Base-by-base conservation (phyloP, 129 eudicot genomes). In the Flaveria robusta region DNA sequence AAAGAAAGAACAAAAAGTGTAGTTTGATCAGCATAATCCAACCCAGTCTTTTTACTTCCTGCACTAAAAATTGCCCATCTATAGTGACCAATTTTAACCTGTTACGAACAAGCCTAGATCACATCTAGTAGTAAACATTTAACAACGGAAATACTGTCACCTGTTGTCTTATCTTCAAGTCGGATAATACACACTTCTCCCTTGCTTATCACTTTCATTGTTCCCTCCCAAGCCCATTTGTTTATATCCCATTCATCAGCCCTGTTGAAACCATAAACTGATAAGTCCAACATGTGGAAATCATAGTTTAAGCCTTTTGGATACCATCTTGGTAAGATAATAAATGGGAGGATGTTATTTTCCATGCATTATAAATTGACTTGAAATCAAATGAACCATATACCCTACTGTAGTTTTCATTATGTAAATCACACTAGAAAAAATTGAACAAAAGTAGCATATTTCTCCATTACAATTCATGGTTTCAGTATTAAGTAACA, bases 171-270 rank as follows among this genome's bases (percentile, higher is more conserved):
- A 72, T 95, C 99, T 80, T 91, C 97, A 66, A 95, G 92, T 81
- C 83, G 84, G 83, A 95, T 95, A 64, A 95, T 95, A 87, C 99
- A 95, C 71, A 91, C 99, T 81, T 86, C 97, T 72, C 97, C 99
- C 85, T 95, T 95, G 87, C 99, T 89, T 14, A 89, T 74, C 39
- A 95, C 99, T 79, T 87, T 95, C 77, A 95, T 80, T 50, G 85
- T 76, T 65, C 99, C 99, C 74, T 95, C 99, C 99, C 99, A 95
- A 62, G 92, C 89, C 99, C 99, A 95, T 89, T 95, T 95, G 84
- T 95, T 95, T 39, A 95, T 96, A 87, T 95, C 86, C 99, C 99
- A 95, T 81, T 95, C 99, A 85, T 95, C 99, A 63, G 99, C 99
- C 90, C 99, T 95, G 79, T 67, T 78, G 66, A 20, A 18, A 41